Evolutionary conservation across 2,329 filamentous ascomycete species (phyloP).

Genomic region (Ceratocystis cubensis): DNA sequence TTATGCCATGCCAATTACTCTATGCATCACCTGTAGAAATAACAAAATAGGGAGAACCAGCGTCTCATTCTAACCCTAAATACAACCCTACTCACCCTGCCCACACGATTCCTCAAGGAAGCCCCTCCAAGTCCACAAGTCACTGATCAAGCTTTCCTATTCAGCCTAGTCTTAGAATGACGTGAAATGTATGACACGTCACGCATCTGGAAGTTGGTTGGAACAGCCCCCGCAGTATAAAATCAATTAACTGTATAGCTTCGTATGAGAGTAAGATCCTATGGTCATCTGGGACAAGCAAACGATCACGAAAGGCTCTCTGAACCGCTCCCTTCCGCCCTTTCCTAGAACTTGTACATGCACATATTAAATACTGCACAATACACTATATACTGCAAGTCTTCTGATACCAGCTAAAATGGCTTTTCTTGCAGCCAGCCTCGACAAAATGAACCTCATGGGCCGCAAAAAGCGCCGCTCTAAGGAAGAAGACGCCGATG

Average conservation of each 20-base stretch:
- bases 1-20: no score
- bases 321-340: no score
- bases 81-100: background rate
- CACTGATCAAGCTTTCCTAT: background rate
- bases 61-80: background rate
- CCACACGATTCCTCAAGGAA: no score
- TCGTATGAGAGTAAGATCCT: background rate
- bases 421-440: conserved; percentile 21
- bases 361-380: no score
- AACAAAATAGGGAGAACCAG: no score
- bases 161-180: background rate
- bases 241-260: no score
- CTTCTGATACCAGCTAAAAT: conserved; percentile 12
- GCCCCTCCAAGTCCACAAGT: background rate
- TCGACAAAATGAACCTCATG: conserved; percentile 19
- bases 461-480: conserved; percentile 17
- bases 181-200: background rate
- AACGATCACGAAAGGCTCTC: background rate
- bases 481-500: conserved; percentile 36
- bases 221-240: background rate
- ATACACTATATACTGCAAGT: background rate
- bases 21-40: background rate
- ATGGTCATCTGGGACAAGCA: background rate
- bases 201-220: background rate
- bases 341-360: no score